Conservation (phyloP, 495 filamentous ascomycete genomes). For the Hyaloscypha finlandica region DNA sequence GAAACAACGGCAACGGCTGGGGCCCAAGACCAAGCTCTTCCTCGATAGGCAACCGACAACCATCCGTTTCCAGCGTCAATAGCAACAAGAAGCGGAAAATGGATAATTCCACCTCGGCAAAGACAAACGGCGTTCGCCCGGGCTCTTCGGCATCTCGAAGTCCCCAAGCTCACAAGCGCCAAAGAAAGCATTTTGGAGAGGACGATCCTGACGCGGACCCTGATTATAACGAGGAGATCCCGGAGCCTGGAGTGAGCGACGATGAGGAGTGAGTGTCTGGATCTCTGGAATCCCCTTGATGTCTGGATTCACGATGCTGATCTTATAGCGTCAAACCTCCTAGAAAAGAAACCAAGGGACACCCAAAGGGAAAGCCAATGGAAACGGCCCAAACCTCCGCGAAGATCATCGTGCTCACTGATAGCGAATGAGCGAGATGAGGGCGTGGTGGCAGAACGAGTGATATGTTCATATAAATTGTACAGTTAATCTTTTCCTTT, state of each 20-base stretch:
- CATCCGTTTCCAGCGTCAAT: neutral
- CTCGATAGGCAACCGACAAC: neutral
- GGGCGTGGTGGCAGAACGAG: neutral
- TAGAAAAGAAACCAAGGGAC: neutral
- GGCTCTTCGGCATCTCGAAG: neutral
- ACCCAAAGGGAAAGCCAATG: neutral
- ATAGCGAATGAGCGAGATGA: neutral
- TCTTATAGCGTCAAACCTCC: neutral
- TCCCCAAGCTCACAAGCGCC: neutral
- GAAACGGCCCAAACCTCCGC: neutral
- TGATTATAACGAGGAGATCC: constrained; percentile 1
- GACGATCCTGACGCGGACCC: neutral
- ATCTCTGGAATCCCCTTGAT: neutral
- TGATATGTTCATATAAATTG: neutral
- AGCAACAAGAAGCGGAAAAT: neutral
- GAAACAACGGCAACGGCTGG: neutral
- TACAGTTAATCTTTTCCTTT: neutral
- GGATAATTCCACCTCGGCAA: neutral
- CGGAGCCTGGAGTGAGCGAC: neutral
- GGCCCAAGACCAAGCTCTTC: neutral
- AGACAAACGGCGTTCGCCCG: neutral
- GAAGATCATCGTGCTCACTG: neutral
- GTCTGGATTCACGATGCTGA: neutral
- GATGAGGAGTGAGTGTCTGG: constrained; percentile 1
- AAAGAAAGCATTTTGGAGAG: neutral